Percentiles rank a stretch among this genome's conserved stretches.
Evolutionary conservation across 306 rosid species (phyloP).

Genomic region (Amphicarpaea edgeworthii): DNA sequence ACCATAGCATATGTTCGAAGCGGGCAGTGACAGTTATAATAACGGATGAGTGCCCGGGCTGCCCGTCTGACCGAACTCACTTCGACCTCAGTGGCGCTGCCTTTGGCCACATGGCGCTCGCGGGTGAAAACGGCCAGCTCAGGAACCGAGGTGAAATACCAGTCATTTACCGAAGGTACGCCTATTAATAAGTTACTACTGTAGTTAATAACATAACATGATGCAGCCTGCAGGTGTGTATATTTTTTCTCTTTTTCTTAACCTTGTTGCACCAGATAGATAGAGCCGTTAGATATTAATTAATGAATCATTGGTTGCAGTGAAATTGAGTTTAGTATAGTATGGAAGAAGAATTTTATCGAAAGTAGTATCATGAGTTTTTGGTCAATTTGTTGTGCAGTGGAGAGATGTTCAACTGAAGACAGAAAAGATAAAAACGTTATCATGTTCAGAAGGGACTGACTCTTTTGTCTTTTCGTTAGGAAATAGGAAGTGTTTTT

Average conservation of each 20-base stretch:
- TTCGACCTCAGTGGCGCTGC: constrained; percentile 97
- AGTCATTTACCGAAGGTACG: constrained; percentile 62
- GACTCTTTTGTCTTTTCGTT: neutral
- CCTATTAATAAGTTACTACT: too few species aligned
- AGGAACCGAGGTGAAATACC: constrained; percentile 78
- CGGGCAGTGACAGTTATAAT: constrained; percentile 86
- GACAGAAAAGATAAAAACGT: constrained; percentile 9
- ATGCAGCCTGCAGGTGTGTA: too few species aligned
- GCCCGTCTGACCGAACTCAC: constrained; percentile 69
- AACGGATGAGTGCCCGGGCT: constrained; percentile 91
- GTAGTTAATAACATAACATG: too few species aligned
- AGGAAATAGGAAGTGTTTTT: neutral
- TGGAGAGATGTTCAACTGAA: neutral
- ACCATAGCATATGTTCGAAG: constrained; percentile 68
- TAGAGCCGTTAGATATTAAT: constrained; percentile 2
- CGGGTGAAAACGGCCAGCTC: constrained; percentile 71
- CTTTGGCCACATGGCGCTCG: constrained; percentile 81
- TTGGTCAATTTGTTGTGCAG: neutral
- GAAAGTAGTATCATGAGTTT: neutral
- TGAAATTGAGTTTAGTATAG: neutral
- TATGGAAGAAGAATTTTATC: neutral
- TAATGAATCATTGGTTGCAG: neutral
- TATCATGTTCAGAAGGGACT: neutral
- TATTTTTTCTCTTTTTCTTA: neutral
- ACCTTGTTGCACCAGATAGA: neutral